Conservation (phyloP, 371 early-diverging fungal genomes). For the Mucor lusitanicus region DNA sequence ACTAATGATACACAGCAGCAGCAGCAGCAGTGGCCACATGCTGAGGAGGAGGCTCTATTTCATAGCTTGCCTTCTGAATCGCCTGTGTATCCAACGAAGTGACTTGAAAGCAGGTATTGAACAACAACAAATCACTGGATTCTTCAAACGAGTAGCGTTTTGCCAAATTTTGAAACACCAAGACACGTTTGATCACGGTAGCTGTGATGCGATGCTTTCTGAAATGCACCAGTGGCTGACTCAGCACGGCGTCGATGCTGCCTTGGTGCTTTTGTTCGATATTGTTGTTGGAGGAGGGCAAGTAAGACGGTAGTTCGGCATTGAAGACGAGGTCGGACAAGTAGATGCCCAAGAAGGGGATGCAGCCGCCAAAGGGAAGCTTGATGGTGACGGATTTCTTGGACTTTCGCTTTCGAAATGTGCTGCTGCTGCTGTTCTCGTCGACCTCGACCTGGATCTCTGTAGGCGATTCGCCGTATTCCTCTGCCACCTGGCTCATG, state of each 20-base stretch:
- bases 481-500: conserved; percentile 63
- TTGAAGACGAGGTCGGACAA: conserved; percentile 69
- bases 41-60: conserved; percentile 27
- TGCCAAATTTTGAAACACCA: conserved; percentile 60
- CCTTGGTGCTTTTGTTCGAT: not conserved
- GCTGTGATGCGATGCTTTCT: conserved; percentile 67
- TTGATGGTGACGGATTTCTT: conserved; percentile 36
- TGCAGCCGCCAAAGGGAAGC: conserved; percentile 59
- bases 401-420: conserved; percentile 19
- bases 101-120: conserved; percentile 35
- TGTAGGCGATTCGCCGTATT: conserved; percentile 56
- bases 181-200: conserved; percentile 62
- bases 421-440: conserved; percentile 4
- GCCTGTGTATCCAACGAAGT: conserved; percentile 29
- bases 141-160: conserved; percentile 57
- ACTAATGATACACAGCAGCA: not conserved
- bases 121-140: conserved; percentile 37
- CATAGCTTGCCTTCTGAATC: conserved; percentile 35
- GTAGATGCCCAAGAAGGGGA: conserved; percentile 65
- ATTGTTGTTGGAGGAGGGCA: conserved; percentile 39
- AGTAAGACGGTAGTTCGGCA: conserved; percentile 61
- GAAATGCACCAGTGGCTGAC: conserved; percentile 60
- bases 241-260: conserved; percentile 21
- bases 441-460: conserved; percentile 51
- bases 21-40: too few relatives aligned